Percentiles rank a stretch among this genome's conserved stretches.
These are phyloP conservation scores for Blastomyces parvus DNA, from an alignment of 2,329 filamentous ascomycete species.

Conservation along the genomic window DNA sequence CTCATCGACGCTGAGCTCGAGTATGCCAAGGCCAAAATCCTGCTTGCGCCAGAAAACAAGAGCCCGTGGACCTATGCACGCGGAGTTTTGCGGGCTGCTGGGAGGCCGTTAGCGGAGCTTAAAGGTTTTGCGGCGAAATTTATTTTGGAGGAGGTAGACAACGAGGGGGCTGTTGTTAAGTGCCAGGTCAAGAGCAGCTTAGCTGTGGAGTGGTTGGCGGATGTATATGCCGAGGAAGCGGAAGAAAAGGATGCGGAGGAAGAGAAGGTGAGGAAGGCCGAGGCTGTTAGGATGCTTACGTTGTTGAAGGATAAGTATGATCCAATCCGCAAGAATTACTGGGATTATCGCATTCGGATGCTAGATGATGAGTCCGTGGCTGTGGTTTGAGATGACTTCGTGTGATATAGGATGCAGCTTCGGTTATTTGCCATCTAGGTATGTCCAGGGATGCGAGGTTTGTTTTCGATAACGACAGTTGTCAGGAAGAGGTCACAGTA, in stretches of 20 bases:
- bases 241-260: conserved; percentile 36
- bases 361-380: conserved; percentile 24
- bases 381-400: neutral
- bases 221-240: conserved; percentile 35
- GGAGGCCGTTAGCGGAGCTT: conserved; percentile 40
- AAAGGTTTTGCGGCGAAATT: conserved; percentile 48
- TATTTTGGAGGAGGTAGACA: conserved; percentile 40
- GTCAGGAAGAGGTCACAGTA: neutral
- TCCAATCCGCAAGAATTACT: conserved; percentile 82
- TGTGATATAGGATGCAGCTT: neutral
- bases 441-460: neutral
- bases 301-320: conserved; percentile 80
- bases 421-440: neutral
- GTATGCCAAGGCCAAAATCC: conserved; percentile 64
- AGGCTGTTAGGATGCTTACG: conserved; percentile 60
- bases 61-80: conserved; percentile 88
- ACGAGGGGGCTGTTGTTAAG: conserved; percentile 18
- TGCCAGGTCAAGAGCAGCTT: conserved; percentile 50
- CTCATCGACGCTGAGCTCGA: conserved; percentile 65
- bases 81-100: conserved; percentile 62
- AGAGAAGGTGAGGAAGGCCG: conserved; percentile 29
- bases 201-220: conserved; percentile 45
- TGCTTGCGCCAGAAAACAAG: conserved; percentile 80
- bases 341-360: conserved; percentile 62
- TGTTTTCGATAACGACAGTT: neutral